Conservation (phyloP, 768 basidiomycete species). For the Royoungia palumana region DNA sequence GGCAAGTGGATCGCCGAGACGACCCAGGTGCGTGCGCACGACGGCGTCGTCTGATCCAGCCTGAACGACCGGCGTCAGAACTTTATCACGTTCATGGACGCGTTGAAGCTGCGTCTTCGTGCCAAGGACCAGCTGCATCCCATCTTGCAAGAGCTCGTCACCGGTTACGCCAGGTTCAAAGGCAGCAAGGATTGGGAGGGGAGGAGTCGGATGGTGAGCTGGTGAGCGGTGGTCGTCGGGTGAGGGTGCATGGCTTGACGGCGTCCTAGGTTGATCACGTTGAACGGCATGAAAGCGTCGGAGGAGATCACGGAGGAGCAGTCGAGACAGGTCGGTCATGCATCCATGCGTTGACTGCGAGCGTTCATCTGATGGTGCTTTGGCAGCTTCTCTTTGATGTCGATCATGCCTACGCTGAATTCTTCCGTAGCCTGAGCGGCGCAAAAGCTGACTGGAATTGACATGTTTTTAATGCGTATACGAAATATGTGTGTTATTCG, state of each 20-base stretch:
- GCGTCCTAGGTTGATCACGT: slow-evolving; percentile 76
- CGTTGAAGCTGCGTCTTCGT: slow-evolving; percentile 85
- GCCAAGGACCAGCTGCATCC: slow-evolving; percentile 98
- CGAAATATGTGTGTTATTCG: no score
- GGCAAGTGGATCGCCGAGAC: slow-evolving; percentile 98
- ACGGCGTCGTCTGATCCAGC: neutral
- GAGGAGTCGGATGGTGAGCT: slow-evolving; percentile 82
- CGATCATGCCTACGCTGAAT: slow-evolving; percentile 93
- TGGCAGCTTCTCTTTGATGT: slow-evolving; percentile 89
- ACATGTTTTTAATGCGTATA: neutral
- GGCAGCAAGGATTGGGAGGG: slow-evolving; percentile 97
- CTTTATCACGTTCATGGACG: slow-evolving; percentile 99
- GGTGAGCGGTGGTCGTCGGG: slow-evolving; percentile 47
- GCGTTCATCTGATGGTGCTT: neutral
- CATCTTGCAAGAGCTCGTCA: slow-evolving; percentile 91
- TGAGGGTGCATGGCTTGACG: neutral
- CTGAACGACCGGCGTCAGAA: slow-evolving; percentile 54
- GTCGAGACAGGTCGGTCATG: slow-evolving; percentile 68
- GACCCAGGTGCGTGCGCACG: slow-evolving; percentile 63
- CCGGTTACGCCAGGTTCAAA: slow-evolving; percentile 91
- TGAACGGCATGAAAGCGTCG: slow-evolving; percentile 96
- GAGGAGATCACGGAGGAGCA: slow-evolving; percentile 97
- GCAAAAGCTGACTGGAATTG: slow-evolving; percentile 31
- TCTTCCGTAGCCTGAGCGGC: slow-evolving; percentile 71
- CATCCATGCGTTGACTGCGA: neutral